phyloP scores from a whole-genome alignment of 1,284 basidiomycete genomes.

The Fomitopsis palustris region DNA sequence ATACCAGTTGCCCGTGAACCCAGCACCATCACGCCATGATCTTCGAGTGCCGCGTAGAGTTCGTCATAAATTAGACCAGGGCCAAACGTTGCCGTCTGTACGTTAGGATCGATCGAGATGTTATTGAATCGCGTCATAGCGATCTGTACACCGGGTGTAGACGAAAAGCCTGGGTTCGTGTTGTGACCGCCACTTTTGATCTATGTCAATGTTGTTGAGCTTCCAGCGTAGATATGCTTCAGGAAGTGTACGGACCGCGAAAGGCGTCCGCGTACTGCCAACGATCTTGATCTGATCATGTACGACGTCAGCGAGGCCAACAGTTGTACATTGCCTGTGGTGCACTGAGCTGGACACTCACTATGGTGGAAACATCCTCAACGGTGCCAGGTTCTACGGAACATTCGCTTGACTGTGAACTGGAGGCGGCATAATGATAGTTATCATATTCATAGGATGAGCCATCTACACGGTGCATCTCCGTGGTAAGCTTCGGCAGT shows the following conservation, averaged over 20 bases:
- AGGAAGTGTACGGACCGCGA: conserved; percentile 31
- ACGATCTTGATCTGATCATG: conserved; percentile 39
- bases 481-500: neutral
- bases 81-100: conserved; percentile 38
- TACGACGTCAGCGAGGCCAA: neutral
- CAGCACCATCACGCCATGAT: conserved; percentile 37
- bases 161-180: conserved; percentile 44
- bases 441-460: neutral
- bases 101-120: conserved; percentile 28
- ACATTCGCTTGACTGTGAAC: neutral
- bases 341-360: no score
- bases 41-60: conserved; percentile 39
- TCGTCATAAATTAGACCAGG: conserved; percentile 47
- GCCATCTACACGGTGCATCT: neutral
- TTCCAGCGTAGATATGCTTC: neutral
- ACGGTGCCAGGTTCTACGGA: neutral
- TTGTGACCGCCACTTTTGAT: conserved; percentile 49
- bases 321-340: no score
- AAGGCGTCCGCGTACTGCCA: conserved; percentile 31
- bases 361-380: neutral
- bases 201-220: conserved; percentile 17
- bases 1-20: conserved; percentile 40
- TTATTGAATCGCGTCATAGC: conserved; percentile 41
- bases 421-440: neutral
- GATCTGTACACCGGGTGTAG: conserved; percentile 52